Evolutionary conservation across 208 protist species (phyloP), one percentile per base, ranked within the genome.

Genomic region (Tritrichomonas foetus): DNA sequence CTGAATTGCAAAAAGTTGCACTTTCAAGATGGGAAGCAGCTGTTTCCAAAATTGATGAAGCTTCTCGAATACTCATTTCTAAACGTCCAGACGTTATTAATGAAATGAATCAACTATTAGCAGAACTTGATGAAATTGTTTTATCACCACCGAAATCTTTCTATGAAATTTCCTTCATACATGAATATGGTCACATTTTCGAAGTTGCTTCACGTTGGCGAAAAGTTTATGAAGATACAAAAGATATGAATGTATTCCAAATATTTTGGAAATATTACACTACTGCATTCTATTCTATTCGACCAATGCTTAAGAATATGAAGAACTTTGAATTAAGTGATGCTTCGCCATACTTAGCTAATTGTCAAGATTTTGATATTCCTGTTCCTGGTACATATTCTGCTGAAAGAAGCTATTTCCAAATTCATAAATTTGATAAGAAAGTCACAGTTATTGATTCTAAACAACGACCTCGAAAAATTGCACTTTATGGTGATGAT

Each of bases 321-420:
- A 89, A 13, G 3, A 47, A 89, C 0, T 89, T 89, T 27, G 27
- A 25, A 27, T n/a, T 89, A 16, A 50, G 16, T 39, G 78, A 89
- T 89, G 78, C 47, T 39, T 89, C 78, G 13, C 78, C 78, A 39
- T 89, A 47, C 20, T 30, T 89, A 1, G 41, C 47, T 33, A 44
- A 89, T 33, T 69, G 3, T 33, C 27, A 47, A 47, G 30, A 47
- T 0, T 39, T 39, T 2, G 14, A 39, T n/a, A 9, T 89, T 13
- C 44, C 47, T 30, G 44, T 89, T 30, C 78, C 78, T 55, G 78
- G 78, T n/a, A 89, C 78, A 13, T 89, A 89, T 36, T 30, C 74
- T 9, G 50, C 44, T 16, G 74, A 82, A 16, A 5, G 41, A 0
- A 78, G 11, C 8, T 27, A 44, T 44, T 14, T 93, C 11, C 20